phyloP scores from a whole-genome alignment of 768 basidiomycete species.

The Strobilomyces confusus region DNA sequence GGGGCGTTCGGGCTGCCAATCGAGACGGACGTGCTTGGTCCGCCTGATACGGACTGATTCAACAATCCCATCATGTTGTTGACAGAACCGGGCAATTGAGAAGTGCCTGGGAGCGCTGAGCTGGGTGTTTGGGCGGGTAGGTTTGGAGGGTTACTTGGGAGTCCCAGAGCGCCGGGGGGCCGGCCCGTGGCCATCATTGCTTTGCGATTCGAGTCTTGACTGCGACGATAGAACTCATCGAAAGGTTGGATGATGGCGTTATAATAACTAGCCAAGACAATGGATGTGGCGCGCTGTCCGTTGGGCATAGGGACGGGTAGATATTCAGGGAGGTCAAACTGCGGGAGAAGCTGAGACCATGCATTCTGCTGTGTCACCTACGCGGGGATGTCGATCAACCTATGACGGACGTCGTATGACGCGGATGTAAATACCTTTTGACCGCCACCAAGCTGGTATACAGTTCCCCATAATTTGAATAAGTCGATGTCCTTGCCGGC shows the following conservation, averaged over 20 bases:
- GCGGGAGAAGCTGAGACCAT: constrained; percentile 52
- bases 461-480: constrained; percentile 67
- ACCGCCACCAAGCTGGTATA: constrained; percentile 58
- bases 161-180: constrained; percentile 13
- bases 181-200: constrained; percentile 43
- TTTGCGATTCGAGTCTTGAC: constrained; percentile 57
- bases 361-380: constrained; percentile 50
- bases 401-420: constrained; percentile 10
- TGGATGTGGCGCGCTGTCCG: constrained; percentile 48
- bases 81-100: constrained; percentile 19
- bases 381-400: constrained; percentile 9
- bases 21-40: constrained; percentile 16
- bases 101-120: constrained; percentile 8
- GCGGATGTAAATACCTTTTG: constrained; percentile 45
- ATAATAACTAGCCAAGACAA: constrained; percentile 56
- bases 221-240: constrained; percentile 66
- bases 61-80: constrained; percentile 24
- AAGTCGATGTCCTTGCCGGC: constrained; percentile 74
- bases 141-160: constrained; percentile 15
- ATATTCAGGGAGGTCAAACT: constrained; percentile 61
- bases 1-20: constrained; percentile 24
- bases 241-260: constrained; percentile 61
- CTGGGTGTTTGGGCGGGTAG: constrained; percentile 15
- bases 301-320: constrained; percentile 43
- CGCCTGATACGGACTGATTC: constrained; percentile 24